phyloP scores from a whole-genome alignment of 306 rosid genomes.

The Casuarina equisetifolia region DNA sequence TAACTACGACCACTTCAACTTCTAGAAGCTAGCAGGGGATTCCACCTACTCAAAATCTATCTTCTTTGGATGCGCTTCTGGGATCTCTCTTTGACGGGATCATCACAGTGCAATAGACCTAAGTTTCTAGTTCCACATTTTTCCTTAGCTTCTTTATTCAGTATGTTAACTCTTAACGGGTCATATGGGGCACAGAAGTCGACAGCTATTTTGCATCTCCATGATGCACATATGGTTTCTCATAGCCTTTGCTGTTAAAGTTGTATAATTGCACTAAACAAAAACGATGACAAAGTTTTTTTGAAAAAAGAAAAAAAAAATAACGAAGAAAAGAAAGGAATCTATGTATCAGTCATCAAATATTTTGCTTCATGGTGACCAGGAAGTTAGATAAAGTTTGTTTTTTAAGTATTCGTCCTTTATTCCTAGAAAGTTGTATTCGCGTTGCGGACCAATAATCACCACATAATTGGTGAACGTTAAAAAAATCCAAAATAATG shows the following conservation, averaged over 20 bases:
- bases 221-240: too few relatives aligned
- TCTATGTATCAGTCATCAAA: neutral
- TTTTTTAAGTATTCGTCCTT: neutral
- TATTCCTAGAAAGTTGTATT: neutral
- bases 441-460: neutral
- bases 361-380: neutral
- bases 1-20: slow-evolving; percentile 37
- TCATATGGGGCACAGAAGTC: neutral
- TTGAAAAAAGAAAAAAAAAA: neutral
- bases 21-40: slow-evolving; percentile 32
- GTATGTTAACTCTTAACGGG: neutral
- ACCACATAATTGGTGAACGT: neutral
- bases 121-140: neutral
- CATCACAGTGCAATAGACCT: neutral
- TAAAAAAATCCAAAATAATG: neutral
- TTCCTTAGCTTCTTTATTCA: neutral
- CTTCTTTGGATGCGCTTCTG: slow-evolving; percentile 2
- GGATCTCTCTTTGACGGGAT: slow-evolving; percentile 18
- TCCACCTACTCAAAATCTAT: slow-evolving; percentile 47
- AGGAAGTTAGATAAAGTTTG: neutral
- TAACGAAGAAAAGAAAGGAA: neutral
- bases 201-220: slow-evolving; percentile 1
- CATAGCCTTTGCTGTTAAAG: too few relatives aligned
- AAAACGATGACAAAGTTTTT: too few relatives aligned
- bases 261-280: too few relatives aligned